Evolutionary conservation across 176 grass and related monocot species (phyloP).

Genomic region (Bolboschoenus planiculmis): DNA sequence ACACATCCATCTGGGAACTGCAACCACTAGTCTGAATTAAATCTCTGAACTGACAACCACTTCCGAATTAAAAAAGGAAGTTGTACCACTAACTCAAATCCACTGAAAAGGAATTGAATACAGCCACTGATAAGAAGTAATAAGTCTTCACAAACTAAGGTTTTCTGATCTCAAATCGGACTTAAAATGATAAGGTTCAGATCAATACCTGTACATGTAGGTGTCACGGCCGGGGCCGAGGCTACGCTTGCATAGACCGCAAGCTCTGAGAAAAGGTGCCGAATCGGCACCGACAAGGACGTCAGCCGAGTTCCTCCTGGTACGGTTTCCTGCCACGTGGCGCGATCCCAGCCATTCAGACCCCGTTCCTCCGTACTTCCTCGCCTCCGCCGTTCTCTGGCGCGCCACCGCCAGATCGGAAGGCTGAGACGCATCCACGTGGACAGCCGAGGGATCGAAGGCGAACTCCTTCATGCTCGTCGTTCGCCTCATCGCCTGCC

Average conservation of each 20-base stretch:
- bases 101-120: neutral
- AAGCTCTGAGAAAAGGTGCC: constrained; percentile 57
- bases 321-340: neutral
- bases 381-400: constrained; percentile 32
- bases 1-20: neutral
- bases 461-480: constrained; percentile 41
- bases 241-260: constrained; percentile 49
- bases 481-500: constrained; percentile 39
- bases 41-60: neutral
- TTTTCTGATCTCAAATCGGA: neutral
- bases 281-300: constrained; percentile 5
- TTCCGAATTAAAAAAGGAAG: neutral
- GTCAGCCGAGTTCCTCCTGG: constrained; percentile 11
- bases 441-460: neutral
- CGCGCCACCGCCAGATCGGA: constrained; percentile 34
- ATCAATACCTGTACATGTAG: constrained; percentile 76
- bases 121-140: neutral
- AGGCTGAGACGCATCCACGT: neutral
- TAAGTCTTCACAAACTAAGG: neutral
- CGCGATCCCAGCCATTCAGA: neutral
- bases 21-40: neutral
- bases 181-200: neutral
- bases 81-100: neutral
- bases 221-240: constrained; percentile 80
- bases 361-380: neutral